Evolutionary conservation across 2,329 filamentous ascomycete species (phyloP).

Genomic region (Eutypa lata): DNA sequence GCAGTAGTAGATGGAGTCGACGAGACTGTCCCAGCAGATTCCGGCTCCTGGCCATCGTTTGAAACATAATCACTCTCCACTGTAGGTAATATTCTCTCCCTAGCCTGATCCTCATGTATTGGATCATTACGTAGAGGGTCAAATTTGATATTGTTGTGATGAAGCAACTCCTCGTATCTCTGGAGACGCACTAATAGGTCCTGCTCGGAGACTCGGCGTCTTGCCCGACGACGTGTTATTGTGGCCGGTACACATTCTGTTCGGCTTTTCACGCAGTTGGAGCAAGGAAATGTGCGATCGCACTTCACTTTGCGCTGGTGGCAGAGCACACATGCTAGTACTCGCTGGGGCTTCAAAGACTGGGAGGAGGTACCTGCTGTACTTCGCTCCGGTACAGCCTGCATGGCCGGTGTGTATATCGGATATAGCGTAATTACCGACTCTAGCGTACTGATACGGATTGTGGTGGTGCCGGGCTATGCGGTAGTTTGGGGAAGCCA

Average conservation of each 20-base stretch:
- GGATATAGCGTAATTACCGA: no score
- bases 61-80: slow-evolving; percentile 12
- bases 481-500: no score
- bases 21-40: slow-evolving; percentile 1
- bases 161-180: slow-evolving; percentile 55
- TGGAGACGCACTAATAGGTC: slow-evolving; percentile 55
- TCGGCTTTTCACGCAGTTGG: slow-evolving; percentile 45
- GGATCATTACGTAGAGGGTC: slow-evolving; percentile 36
- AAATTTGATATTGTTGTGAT: slow-evolving; percentile 52
- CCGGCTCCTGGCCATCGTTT: slow-evolving; percentile 19
- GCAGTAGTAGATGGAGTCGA: slow-evolving; percentile 2
- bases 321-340: slow-evolving; percentile 54
- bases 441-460: no score
- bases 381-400: not conserved
- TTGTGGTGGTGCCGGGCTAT: no score
- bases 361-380: not conserved
- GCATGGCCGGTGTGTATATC: no score
- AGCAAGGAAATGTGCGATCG: slow-evolving; percentile 56
- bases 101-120: slow-evolving; percentile 11
- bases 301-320: slow-evolving; percentile 65
- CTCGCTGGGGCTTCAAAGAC: slow-evolving; percentile 20
- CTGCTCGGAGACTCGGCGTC: slow-evolving; percentile 51
- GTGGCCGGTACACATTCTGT: slow-evolving; percentile 43
- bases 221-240: slow-evolving; percentile 34
- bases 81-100: slow-evolving; percentile 14